Conservation (phyloP, 148 eudicot genomes). For the Spergularia marina region DNA sequence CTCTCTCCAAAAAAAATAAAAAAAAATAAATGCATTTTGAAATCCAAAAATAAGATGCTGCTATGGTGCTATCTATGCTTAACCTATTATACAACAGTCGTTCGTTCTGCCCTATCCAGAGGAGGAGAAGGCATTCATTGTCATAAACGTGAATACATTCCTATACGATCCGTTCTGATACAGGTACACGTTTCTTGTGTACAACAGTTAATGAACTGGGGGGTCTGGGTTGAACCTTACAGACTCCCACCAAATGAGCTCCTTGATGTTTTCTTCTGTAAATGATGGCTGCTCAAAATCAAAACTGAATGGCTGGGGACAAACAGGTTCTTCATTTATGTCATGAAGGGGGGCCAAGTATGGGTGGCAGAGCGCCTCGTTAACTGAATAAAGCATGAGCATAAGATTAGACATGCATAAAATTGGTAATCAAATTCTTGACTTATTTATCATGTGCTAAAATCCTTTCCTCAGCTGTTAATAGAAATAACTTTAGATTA, state of each 20-base stretch:
- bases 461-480: neutral
- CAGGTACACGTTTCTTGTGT: neutral
- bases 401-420: neutral
- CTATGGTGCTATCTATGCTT: neutral
- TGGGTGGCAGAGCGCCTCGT: slow-evolving; percentile 69
- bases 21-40: neutral
- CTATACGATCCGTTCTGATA: neutral
- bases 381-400: slow-evolving; percentile 33
- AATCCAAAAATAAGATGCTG: neutral
- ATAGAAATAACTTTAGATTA: neutral
- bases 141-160: neutral
- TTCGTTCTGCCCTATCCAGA: neutral
- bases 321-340: slow-evolving; percentile 81
- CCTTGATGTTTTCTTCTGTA: slow-evolving; percentile 87
- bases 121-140: neutral
- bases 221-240: slow-evolving; percentile 72
- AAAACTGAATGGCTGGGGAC: slow-evolving; percentile 71
- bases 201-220: slow-evolving; percentile 34
- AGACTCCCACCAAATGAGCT: slow-evolving; percentile 88
- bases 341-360: slow-evolving; percentile 87
- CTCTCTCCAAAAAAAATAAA: neutral
- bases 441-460: neutral
- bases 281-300: slow-evolving; percentile 93
- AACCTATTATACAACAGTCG: slow-evolving; percentile 9
- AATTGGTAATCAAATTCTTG: neutral